These are phyloP conservation scores for Leccinum variicolor DNA, from an alignment of 768 basidiomycete species.

Conservation along the genomic window DNA sequence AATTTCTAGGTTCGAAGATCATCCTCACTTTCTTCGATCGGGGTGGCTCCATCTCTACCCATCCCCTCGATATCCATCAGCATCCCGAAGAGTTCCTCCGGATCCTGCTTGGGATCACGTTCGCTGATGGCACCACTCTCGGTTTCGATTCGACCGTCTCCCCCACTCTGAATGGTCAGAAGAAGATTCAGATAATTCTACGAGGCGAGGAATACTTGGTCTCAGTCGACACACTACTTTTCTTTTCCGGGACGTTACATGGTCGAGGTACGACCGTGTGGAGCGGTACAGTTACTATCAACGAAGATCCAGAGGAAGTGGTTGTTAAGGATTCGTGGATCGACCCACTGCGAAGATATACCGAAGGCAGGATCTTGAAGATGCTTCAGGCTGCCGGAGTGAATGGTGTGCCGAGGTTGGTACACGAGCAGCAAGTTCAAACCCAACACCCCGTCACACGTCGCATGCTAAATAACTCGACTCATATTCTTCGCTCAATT, in stretches of 20 bases:
- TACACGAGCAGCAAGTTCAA: conserved; percentile 4
- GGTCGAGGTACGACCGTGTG: conserved; percentile 1
- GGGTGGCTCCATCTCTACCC: background rate
- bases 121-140: background rate
- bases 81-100: background rate
- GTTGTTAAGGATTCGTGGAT: conserved; percentile 6
- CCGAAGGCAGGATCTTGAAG: background rate
- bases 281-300: background rate
- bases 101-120: background rate
- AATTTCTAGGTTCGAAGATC: background rate
- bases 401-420: background rate
- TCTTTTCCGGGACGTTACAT: background rate
- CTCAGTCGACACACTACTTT: background rate
- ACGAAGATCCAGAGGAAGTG: background rate
- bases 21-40: background rate
- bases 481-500: background rate
- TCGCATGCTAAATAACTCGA: background rate
- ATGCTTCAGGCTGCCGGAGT: background rate
- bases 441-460: background rate
- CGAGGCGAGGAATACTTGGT: background rate
- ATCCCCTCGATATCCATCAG: background rate
- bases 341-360: background rate
- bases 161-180: background rate
- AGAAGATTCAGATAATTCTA: background rate
- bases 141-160: background rate